Percentiles rank a stretch among this genome's conserved stretches.
Evolutionary conservation across 2,329 filamentous ascomycete genomes (phyloP).

Genomic region (Arachnomyces sp.): DNA sequence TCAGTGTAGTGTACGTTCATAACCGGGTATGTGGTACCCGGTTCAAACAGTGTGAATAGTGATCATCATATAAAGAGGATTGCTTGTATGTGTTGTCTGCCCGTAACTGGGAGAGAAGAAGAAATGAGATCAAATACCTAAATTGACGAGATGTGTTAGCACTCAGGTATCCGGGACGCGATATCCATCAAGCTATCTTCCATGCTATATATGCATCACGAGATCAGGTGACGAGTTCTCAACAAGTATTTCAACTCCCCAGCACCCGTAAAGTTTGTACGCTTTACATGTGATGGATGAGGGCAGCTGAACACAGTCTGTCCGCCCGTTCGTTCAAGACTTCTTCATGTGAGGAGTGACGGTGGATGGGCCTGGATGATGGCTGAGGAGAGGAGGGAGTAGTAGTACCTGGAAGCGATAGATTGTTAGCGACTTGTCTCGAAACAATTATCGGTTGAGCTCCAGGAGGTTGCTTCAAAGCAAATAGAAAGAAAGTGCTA

Average conservation of each 20-base stretch:
- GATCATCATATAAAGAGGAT: slow-evolving; percentile 52
- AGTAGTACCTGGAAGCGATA: slow-evolving; percentile 22
- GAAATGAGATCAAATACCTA: slow-evolving; percentile 21
- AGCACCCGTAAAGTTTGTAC: slow-evolving; percentile 58
- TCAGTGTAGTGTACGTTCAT: slow-evolving; percentile 53
- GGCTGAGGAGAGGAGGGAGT: slow-evolving; percentile 11
- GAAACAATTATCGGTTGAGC: too few relatives aligned
- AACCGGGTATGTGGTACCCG: slow-evolving; percentile 41
- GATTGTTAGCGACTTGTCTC: slow-evolving; percentile 28
- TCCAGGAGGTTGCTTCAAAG: slow-evolving; percentile 5
- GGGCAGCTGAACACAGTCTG: slow-evolving; percentile 49
- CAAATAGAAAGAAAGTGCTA: slow-evolving; percentile 13
- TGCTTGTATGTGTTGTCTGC: too few relatives aligned
- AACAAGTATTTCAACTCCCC: slow-evolving; percentile 51
- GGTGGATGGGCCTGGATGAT: slow-evolving; percentile 13
- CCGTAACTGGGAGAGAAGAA: slow-evolving; percentile 15
- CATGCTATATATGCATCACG: background rate
- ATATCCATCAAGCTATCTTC: slow-evolving; percentile 11
- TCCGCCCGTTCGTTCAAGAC: slow-evolving; percentile 61
- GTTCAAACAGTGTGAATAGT: slow-evolving; percentile 66
- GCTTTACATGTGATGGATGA: slow-evolving; percentile 47
- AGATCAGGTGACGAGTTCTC: slow-evolving; percentile 60
- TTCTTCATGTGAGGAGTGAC: slow-evolving; percentile 44
- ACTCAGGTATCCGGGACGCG: too few relatives aligned
- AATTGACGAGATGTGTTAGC: slow-evolving; percentile 11